phyloP scores from a whole-genome alignment of 768 basidiomycete species.

The Cubamyces sp. region DNA sequence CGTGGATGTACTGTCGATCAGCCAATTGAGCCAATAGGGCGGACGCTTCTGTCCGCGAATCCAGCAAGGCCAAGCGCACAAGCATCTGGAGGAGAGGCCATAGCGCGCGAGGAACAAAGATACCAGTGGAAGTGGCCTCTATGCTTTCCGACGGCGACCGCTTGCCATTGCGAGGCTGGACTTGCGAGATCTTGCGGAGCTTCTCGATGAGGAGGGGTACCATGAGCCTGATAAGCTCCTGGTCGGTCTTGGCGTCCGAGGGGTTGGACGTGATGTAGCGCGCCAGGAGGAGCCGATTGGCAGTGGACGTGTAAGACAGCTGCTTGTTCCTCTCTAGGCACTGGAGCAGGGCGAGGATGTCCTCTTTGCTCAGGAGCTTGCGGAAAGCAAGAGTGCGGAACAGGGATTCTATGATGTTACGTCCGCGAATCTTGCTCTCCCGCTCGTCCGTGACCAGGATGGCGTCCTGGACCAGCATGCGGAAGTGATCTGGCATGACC shows the following conservation, averaged over 20 bases:
- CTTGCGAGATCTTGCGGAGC: neutral
- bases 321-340: conserved; percentile 4
- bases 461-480: conserved; percentile 16
- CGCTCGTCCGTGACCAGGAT: conserved; percentile 2
- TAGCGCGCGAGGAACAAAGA: conserved; percentile 27
- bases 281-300: neutral
- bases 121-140: conserved; percentile 3
- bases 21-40: conserved; percentile 55
- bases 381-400: neutral
- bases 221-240: conserved; percentile 9
- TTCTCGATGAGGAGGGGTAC: conserved; percentile 9
- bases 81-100: conserved; percentile 47
- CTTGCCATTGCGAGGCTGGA: neutral
- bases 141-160: neutral
- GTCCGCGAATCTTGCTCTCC: conserved; percentile 1
- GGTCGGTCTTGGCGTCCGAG: conserved; percentile 4
- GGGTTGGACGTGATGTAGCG: neutral
- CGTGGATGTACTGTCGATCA: conserved; percentile 47
- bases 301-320: neutral
- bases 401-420: conserved; percentile 1
- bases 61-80: conserved; percentile 44
- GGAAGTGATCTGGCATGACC: conserved; percentile 10
- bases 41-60: conserved; percentile 43
- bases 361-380: neutral
- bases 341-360: conserved; percentile 9